Evolutionary conservation across 495 filamentous ascomycete genomes (phyloP), one percentile per base, ranked within the genome.

Genomic region (Neurospora sp.): DNA sequence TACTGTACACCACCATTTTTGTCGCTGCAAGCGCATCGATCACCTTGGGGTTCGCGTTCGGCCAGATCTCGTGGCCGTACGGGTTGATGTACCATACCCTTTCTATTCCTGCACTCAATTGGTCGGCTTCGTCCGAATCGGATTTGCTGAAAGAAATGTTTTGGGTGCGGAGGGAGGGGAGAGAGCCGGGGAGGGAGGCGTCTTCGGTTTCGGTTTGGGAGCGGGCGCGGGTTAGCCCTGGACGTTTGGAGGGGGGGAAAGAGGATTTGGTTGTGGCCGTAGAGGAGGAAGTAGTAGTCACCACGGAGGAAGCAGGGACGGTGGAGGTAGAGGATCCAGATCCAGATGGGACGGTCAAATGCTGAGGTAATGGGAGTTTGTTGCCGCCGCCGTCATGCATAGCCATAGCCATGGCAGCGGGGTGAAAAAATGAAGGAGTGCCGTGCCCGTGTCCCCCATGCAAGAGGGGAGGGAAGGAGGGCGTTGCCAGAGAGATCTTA

Each of bases 81-180:
- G 94, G 94, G 80, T 97, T 98, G 82, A 98, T 98, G 83, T 98
- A 98, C 93, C 93, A 98, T 74, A 98, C 87, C 8, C 95, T 86
- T 75, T 88, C 83, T 75, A 98, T 97, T 44, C 91, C 88, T 8
- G 91, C 86, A 0, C 91, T 86, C 9, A 98, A 86, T 71, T 93
- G 91, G 59, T 76, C 91, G 86, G 81, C 78, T 72, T 81, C 76
- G 59, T 83, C 78, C 2, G 53, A 61, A 3, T 61, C 53, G 6
- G 53, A 61, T 80, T 98, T 98, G 82, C 84, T 88, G 82, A 97
- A 96, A 35, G 82, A 81, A 75, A 98, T 92, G 77, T 94, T 91
- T 68, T 89, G 92, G 70, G 91, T 88, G 16, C 93, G 89, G 0
- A 98, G 88, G 0, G 87, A 91, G 4, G 93, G 92, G 1, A 96